A percentile compares a stretch with the other conserved stretches of the same genome.
Conservation (phyloP, 176 grass and related monocot genomes). For the Sorghum bicolor region DNA sequence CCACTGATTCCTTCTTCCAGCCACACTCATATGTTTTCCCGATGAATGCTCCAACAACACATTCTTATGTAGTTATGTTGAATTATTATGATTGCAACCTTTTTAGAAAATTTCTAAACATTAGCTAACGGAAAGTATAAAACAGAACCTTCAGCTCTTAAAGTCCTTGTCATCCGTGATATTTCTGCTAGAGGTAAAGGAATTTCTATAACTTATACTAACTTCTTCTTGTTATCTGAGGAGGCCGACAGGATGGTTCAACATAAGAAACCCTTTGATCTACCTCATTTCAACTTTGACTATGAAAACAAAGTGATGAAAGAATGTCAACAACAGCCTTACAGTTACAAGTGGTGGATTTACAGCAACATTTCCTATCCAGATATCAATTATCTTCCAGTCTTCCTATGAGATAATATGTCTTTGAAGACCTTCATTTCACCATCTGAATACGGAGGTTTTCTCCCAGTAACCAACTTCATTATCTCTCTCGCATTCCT, state of each 20-base stretch:
- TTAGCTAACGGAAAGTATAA: neutral
- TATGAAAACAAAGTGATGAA: slow-evolving; percentile 16
- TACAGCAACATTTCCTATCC: slow-evolving; percentile 34
- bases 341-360: slow-evolving; percentile 43
- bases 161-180: neutral
- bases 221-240: slow-evolving; percentile 6
- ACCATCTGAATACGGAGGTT: slow-evolving; percentile 52
- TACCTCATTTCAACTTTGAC: slow-evolving; percentile 19
- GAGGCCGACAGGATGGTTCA: neutral
- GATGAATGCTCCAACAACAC: neutral
- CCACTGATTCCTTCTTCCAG: neutral
- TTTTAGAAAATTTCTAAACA: neutral
- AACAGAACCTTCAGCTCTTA: neutral
- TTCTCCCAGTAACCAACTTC: slow-evolving; percentile 59
- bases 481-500: slow-evolving; percentile 72
- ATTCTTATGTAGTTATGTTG: neutral
- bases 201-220: slow-evolving; percentile 18
- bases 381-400: slow-evolving; percentile 38
- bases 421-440: slow-evolving; percentile 56
- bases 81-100: neutral
- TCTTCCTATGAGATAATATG: slow-evolving; percentile 51
- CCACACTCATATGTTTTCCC: neutral
- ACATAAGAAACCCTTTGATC: slow-evolving; percentile 22
- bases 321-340: slow-evolving; percentile 41
- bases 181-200: neutral